These are phyloP conservation scores for Boletus coccyginus DNA, from an alignment of 768 basidiomycete species.

Conservation along the genomic window DNA sequence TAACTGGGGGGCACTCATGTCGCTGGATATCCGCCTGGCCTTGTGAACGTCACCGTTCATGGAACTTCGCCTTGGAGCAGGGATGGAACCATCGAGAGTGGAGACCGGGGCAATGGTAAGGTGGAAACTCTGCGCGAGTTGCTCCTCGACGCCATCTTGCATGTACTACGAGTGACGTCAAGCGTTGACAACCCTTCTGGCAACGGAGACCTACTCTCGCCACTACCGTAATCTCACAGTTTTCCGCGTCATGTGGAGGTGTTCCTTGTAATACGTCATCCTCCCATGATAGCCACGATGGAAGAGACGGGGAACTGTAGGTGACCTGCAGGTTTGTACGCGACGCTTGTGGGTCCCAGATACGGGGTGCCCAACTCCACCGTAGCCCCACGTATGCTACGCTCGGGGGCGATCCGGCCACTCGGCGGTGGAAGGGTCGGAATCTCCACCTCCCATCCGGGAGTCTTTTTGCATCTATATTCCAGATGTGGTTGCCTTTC, in stretches of 20 bases:
- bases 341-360: slow-evolving; percentile 96
- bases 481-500: slow-evolving; percentile 99
- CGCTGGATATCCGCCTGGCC: slow-evolving; percentile 41
- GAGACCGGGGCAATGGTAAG: slow-evolving; percentile 71
- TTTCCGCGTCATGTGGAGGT: slow-evolving; percentile 73
- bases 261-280: slow-evolving; percentile 79
- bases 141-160: slow-evolving; percentile 73
- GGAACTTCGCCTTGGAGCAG: slow-evolving; percentile 46
- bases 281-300: slow-evolving; percentile 88
- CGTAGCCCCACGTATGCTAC: slow-evolving; percentile 78
- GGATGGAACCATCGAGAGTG: slow-evolving; percentile 43
- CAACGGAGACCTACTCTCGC: slow-evolving; percentile 57
- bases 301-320: slow-evolving; percentile 79
- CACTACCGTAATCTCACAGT: slow-evolving; percentile 69
- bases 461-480: slow-evolving; percentile 88
- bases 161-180: slow-evolving; percentile 39
- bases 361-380: slow-evolving; percentile 89
- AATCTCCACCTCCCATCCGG: slow-evolving; percentile 81
- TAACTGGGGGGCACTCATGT: slow-evolving; percentile 35
- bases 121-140: slow-evolving; percentile 62
- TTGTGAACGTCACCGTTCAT: slow-evolving; percentile 42
- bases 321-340: slow-evolving; percentile 74
- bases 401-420: slow-evolving; percentile 78
- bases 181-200: neutral
- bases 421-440: slow-evolving; percentile 82